Base-by-base conservation (phyloP, 495 filamentous ascomycete genomes). In the Oleoguttula mirabilis region DNA sequence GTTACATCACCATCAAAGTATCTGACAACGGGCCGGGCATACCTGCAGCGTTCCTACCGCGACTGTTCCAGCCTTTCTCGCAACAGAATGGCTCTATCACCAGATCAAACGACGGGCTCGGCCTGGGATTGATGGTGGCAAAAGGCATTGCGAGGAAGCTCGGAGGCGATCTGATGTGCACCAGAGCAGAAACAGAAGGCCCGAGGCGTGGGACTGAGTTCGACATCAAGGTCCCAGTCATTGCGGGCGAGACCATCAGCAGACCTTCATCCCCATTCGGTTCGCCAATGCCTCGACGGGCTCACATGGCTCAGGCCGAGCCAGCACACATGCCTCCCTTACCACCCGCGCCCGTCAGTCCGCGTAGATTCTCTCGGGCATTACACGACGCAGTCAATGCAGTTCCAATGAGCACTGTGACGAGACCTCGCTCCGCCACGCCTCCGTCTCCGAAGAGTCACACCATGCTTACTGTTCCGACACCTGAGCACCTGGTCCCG, bases 91-190 rank as follows among this genome's bases (percentile, higher is more conserved):
- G 76, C 31, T 83, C 81, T 5, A 75, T 77, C 19, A 85, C 79
- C 3, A 67, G 82, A 22, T 73, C 72, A 42, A 77, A 71, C 55
- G 82, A 87, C 51, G 82, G 82, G 1, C 61, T 86, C 15, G 83
- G 82, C 4, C 67, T 88, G 11, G 81, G 82, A 8, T 62, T 88
- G 14, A 65, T 85, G 36, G 82, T 85, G 20, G 82, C 82, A 8
- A 86, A 85, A 54, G 80, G 80, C 8, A 66, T 84, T 40, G 76
- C 80, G 3, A 66, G 82, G 39, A 83, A 80, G 52, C 75, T 88
- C 51, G 79, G 82, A 8, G 82, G 82, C 28, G 80, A 85, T 54
- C 60, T 88, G 21, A 66, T 73, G 39, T 80, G 79, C 54, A 69
- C 80, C 31, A 67, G 75, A 25, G 81, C 82, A 4, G 73, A 76